A percentile compares a stretch with the other conserved stretches of the same genome.
Evolutionary conservation across 2,329 filamentous ascomycete species (phyloP).

Genomic region (Colletotrichum tanaceti): DNA sequence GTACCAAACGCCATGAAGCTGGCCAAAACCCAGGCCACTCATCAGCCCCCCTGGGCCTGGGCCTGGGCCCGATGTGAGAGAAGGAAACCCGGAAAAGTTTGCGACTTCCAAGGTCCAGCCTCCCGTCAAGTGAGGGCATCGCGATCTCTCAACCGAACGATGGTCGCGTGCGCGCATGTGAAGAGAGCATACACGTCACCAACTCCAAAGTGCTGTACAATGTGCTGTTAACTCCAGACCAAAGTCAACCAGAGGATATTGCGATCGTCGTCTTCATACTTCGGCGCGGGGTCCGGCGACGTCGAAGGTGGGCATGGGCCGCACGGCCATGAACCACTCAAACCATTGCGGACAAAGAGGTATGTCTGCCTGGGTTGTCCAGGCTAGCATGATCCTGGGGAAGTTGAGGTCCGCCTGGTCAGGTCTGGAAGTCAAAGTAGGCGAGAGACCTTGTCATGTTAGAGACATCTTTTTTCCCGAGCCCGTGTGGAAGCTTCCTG

Average conservation of each 20-base stretch:
- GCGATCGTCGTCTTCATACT: conserved; percentile 21
- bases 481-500: conserved; percentile 7
- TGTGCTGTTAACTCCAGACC: conserved; percentile 24
- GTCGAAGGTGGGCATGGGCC: conserved; percentile 4
- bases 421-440: conserved; percentile 8
- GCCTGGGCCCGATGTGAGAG: not conserved
- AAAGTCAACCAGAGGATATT: conserved; percentile 18
- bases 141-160: conserved; percentile 17
- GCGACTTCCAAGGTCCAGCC: conserved; percentile 2
- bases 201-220: conserved; percentile 29
- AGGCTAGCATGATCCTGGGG: conserved; percentile 17
- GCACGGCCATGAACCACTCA: no score
- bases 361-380: conserved; percentile 7
- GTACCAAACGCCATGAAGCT: conserved; percentile 4
- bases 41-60: conserved; percentile 1
- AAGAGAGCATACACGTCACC: conserved; percentile 32
- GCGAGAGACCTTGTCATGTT: conserved; percentile 20
- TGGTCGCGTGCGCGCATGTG: conserved; percentile 32
- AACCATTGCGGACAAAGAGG: not conserved
- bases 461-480: conserved; percentile 34
- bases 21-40: not conserved
- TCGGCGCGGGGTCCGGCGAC: conserved; percentile 14
- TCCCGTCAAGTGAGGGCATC: conserved; percentile 1
- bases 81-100: conserved; percentile 7
- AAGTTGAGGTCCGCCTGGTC: conserved; percentile 14